Evolutionary conservation across 805 yeast species (phyloP).

Genomic region (Hagleromyces aurorensis): DNA sequence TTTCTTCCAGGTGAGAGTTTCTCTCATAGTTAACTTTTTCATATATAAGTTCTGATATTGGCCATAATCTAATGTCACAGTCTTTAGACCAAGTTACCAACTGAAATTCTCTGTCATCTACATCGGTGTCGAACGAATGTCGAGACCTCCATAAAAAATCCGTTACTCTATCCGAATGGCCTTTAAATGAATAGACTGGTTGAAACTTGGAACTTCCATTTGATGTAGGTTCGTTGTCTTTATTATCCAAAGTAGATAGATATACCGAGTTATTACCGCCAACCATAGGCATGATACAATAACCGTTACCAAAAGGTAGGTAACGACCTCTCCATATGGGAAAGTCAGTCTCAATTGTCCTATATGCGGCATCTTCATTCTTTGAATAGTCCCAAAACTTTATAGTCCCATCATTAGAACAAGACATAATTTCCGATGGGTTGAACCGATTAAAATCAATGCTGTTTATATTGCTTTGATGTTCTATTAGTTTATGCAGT

Average conservation of each 20-base stretch:
- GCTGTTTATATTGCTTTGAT: conserved; percentile 81
- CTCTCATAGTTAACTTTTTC: conserved; percentile 38
- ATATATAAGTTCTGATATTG: conserved; percentile 43
- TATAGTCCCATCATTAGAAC: conserved; percentile 80
- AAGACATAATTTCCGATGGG: conserved; percentile 58
- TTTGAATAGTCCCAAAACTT: conserved; percentile 69
- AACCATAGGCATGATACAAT: conserved; percentile 82
- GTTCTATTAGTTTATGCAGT: conserved; percentile 59
- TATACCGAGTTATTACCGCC: conserved; percentile 60
- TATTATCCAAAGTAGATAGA: conserved; percentile 24
- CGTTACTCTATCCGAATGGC: conserved; percentile 77
- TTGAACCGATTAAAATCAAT: conserved; percentile 66
- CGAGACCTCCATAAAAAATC: conserved; percentile 85
- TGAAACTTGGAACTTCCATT: conserved; percentile 34
- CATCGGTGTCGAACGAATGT: conserved; percentile 35
- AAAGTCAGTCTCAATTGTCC: conserved; percentile 60
- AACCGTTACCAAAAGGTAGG: conserved; percentile 82
- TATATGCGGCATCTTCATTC: conserved; percentile 38
- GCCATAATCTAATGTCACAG: conserved; percentile 79
- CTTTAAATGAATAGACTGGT: conserved; percentile 57
- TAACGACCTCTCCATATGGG: conserved; percentile 87
- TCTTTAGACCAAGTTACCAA: conserved; percentile 93
- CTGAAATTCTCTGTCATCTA: conserved; percentile 78
- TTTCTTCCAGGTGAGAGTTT: conserved; percentile 32
- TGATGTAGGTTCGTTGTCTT: conserved; percentile 9